phyloP scores from a whole-genome alignment of 2,329 filamentous ascomycete species.

The Fusarium kyushuense region DNA sequence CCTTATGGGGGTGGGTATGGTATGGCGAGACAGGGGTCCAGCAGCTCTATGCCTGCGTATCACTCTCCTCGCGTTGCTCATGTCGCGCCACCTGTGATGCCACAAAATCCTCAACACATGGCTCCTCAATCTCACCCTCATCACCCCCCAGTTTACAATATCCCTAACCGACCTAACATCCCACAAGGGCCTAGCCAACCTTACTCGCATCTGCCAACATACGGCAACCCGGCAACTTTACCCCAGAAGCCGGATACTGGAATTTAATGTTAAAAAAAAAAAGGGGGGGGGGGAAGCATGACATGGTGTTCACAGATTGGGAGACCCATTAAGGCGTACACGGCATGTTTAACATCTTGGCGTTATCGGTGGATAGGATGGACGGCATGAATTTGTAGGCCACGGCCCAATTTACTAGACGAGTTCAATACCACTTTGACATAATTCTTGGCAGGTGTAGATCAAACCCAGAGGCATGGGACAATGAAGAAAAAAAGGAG shows the following conservation, averaged over 20 bases:
- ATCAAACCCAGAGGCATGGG: conserved; percentile 1
- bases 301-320: conserved; percentile 46
- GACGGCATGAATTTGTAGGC: conserved; percentile 51
- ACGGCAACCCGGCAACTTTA: conserved; percentile 70
- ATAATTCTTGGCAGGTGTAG: conserved; percentile 33
- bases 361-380: conserved; percentile 55
- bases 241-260: conserved; percentile 69
- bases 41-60: conserved; percentile 65
- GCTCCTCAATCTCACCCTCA: conserved; percentile 60
- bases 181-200: conserved; percentile 59
- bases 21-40: conserved; percentile 69
- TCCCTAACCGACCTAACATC: conserved; percentile 61
- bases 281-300: conserved; percentile 41
- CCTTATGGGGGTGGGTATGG: conserved; percentile 63
- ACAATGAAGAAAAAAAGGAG: conserved; percentile 1
- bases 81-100: conserved; percentile 54
- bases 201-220: conserved; percentile 66
- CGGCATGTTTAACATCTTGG: conserved; percentile 56
- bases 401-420: conserved; percentile 48
- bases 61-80: conserved; percentile 55
- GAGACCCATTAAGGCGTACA: conserved; percentile 50
- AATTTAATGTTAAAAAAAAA: conserved; percentile 53
- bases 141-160: conserved; percentile 56
- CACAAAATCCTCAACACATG: conserved; percentile 54
- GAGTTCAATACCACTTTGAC: conserved; percentile 49